phyloP scores from a whole-genome alignment of 805 yeast species.

The Kazachstania africana region DNA sequence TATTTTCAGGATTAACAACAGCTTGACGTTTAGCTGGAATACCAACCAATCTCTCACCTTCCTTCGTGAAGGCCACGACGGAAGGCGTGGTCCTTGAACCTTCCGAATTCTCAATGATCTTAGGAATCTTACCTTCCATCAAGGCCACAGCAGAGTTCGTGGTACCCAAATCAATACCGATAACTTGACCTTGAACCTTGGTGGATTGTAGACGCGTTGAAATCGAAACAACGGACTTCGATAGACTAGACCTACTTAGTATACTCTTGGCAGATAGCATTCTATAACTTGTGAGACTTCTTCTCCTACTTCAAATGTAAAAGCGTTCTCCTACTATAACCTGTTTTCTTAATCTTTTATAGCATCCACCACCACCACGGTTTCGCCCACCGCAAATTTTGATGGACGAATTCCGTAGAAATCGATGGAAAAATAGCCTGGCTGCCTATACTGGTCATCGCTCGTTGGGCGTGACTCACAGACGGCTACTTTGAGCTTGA shows the following conservation, averaged over 20 bases:
- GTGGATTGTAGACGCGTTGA: slow-evolving; percentile 27
- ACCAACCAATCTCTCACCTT: slow-evolving; percentile 86
- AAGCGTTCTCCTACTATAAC: no score
- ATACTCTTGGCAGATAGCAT: slow-evolving; percentile 22
- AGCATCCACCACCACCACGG: no score
- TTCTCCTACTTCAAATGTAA: no score
- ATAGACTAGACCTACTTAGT: slow-evolving; percentile 9
- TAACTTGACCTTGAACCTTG: slow-evolving; percentile 36
- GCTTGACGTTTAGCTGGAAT: slow-evolving; percentile 95
- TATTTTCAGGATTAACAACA: slow-evolving; percentile 86
- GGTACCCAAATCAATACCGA: slow-evolving; percentile 80
- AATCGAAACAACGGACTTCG: slow-evolving; percentile 11
- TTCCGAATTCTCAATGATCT: slow-evolving; percentile 70
- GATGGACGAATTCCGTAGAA: no score
- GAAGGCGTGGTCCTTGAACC: slow-evolving; percentile 88
- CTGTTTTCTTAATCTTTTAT: no score
- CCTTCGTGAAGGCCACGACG: slow-evolving; percentile 86
- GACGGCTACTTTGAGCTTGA: no score
- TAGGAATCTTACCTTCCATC: slow-evolving; percentile 58
- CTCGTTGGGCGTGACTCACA: no score
- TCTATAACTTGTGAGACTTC: not conserved
- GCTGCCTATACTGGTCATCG: no score
- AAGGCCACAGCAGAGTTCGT: slow-evolving; percentile 83
- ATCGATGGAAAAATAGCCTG: no score
- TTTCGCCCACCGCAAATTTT: no score